A percentile compares a stretch with the other conserved stretches of the same genome.
phyloP scores from a whole-genome alignment of 1,284 basidiomycete genomes.

The Apiotrichum akiyoshidainum region DNA sequence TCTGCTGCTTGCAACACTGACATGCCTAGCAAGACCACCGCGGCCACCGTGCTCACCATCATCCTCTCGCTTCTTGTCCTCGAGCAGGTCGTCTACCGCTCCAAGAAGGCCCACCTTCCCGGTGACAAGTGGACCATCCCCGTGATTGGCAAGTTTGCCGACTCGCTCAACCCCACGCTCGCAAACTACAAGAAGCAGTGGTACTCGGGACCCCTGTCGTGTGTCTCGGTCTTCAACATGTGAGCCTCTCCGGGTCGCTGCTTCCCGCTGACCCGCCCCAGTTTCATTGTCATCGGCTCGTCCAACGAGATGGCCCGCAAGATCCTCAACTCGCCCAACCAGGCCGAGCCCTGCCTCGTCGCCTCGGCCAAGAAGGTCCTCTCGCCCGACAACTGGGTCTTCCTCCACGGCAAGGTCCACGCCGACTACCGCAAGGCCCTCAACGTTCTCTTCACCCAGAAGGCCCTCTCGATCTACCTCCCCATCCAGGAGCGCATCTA shows the following conservation, averaged over 20 bases:
- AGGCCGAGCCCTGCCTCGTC: constrained; percentile 90
- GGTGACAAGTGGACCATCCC: constrained; percentile 89
- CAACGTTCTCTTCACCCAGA: constrained; percentile 90
- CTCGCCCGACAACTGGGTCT: constrained; percentile 93
- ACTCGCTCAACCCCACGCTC: constrained; percentile 82
- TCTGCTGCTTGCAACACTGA: background rate
- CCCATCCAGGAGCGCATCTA: constrained; percentile 81
- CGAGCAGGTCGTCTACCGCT: constrained; percentile 73
- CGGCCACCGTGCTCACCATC: constrained; percentile 44
- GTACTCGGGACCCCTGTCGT: constrained; percentile 78
- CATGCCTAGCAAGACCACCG: constrained; percentile 39
- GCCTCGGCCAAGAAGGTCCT: constrained; percentile 88
- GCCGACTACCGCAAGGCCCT: constrained; percentile 90
- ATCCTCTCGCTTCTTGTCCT: constrained; percentile 48
- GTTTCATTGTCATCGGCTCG: constrained; percentile 95
- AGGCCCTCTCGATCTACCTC: constrained; percentile 87
- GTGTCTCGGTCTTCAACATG: constrained; percentile 94
- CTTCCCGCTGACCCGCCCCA: constrained; percentile 41
- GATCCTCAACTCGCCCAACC: constrained; percentile 84
- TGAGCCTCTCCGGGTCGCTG: constrained; percentile 50
- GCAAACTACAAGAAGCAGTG: constrained; percentile 86
- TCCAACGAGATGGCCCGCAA: constrained; percentile 86
- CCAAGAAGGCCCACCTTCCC: constrained; percentile 81
- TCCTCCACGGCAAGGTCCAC: constrained; percentile 89
- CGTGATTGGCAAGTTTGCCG: constrained; percentile 86